phyloP scores from a whole-genome alignment of 2,329 filamentous ascomycete species.

The Talaromyces sp. region DNA sequence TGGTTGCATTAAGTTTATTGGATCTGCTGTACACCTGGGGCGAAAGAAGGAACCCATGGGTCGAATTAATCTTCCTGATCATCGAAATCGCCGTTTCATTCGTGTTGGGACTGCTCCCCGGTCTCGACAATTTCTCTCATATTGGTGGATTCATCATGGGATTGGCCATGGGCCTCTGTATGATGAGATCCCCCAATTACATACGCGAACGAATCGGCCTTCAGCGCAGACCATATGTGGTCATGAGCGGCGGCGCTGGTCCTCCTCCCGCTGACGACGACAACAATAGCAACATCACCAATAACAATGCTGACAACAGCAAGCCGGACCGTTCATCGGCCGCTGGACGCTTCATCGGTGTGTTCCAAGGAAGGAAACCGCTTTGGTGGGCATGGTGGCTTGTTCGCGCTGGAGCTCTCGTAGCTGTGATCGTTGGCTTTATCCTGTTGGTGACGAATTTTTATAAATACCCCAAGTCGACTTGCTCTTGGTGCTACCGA shows the following conservation, averaged over 20 bases:
- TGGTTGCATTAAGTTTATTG: slow-evolving; percentile 81
- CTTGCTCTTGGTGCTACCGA: slow-evolving; percentile 91
- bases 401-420: slow-evolving; percentile 70
- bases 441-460: slow-evolving; percentile 88
- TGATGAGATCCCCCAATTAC: slow-evolving; percentile 82
- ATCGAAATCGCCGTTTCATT: slow-evolving; percentile 87
- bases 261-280: slow-evolving; percentile 23
- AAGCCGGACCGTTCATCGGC: slow-evolving; percentile 30
- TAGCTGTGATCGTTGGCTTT: slow-evolving; percentile 79
- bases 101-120: slow-evolving; percentile 84
- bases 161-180: slow-evolving; percentile 75
- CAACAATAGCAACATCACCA: background rate
- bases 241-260: slow-evolving; percentile 55
- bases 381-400: slow-evolving; percentile 99
- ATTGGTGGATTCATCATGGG: slow-evolving; percentile 96
- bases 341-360: slow-evolving; percentile 53
- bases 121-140: slow-evolving; percentile 94
- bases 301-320: slow-evolving; percentile 36
- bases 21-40: slow-evolving; percentile 93
- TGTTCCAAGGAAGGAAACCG: slow-evolving; percentile 88
- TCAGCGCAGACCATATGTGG: slow-evolving; percentile 66
- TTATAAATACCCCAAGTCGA: slow-evolving; percentile 66
- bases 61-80: slow-evolving; percentile 82
- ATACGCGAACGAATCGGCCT: slow-evolving; percentile 71
- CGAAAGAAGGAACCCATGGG: slow-evolving; percentile 69